Evolutionary conservation across 2,329 filamentous ascomycete species (phyloP), one percentile per base, ranked within the genome.

Genomic region (Dactylellina parvicollis): DNA sequence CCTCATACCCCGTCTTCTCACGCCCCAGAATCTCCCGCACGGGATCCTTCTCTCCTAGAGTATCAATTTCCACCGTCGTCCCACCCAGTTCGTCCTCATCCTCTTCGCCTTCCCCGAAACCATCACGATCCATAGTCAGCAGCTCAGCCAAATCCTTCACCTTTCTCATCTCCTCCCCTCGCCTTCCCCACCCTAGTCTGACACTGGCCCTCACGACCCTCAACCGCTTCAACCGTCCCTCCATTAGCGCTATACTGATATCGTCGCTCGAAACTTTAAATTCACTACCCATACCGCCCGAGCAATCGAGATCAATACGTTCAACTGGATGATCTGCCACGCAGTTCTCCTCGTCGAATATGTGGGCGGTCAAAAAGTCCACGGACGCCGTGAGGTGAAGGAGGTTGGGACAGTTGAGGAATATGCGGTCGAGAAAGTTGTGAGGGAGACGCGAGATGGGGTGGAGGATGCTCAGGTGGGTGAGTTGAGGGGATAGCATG

Each of bases 241-340:
- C 77, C 36, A 77, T 76, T 2, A 78, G 59, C 10, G 76, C 77
- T 32, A 78, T 78, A 38, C 76, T 78, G 5, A 78, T 75, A 28
- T 78, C 76, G 56, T 78, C 77, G 26, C 76, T 76, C 3, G 67
- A 74, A n/a, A 78, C 59, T 24, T 78, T 78, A 20, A 75, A 73
- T 46, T 77, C 76, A 2, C 75, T 72, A 1, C 77, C 76, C n/a
- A 76, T 54, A 10, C 75, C 75, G 5, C 76, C 76, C 14, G 67
- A 75, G 36, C 74, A 75, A 28, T 77, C 77, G 1, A 78, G 55
- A 52, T 76, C 69, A 1, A 78, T 75, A 20, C 74, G 52, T 32
- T 76, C 66, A 9, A 78, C 65, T 10, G 77, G 77, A 59, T 78
- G 77, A 9, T 74, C 72, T 1, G 44, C 42, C 3, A 76, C 71